A percentile compares a stretch with the other conserved stretches of the same genome.
Conservation (phyloP, 2,329 filamentous ascomycete genomes). For the Dissoconium aciculare region DNA sequence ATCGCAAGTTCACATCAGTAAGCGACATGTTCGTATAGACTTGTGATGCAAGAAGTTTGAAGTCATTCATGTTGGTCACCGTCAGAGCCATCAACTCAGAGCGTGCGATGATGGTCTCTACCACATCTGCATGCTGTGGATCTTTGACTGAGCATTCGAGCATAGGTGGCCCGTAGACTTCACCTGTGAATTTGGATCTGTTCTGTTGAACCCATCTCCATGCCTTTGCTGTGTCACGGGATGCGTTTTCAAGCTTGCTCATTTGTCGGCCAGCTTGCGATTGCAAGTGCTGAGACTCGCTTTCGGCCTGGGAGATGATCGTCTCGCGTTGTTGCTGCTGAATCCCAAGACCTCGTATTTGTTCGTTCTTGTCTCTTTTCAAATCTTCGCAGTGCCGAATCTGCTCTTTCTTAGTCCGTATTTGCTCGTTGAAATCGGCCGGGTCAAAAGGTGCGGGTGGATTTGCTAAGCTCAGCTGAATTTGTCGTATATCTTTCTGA, state of each 20-base stretch:
- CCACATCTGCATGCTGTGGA: conserved; percentile 44
- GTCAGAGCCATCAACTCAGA: conserved; percentile 52
- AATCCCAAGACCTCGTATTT: conserved; percentile 19
- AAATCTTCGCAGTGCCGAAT: conserved; percentile 33
- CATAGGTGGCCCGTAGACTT: conserved; percentile 68
- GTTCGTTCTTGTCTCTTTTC: conserved; percentile 29
- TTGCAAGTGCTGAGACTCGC: conserved; percentile 45
- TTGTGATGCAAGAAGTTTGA: conserved; percentile 52
- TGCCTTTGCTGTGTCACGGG: conserved; percentile 49
- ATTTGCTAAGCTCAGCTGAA: conserved; percentile 48
- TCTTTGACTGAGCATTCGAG: conserved; percentile 68
- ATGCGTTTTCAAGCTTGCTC: conserved; percentile 45
- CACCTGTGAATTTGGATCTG: conserved; percentile 51
- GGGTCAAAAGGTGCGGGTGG: conserved; percentile 55
- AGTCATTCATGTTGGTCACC: conserved; percentile 59
- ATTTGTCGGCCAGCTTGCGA: conserved; percentile 63
- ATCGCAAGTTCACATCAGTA: conserved; percentile 56
- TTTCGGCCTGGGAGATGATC: conserved; percentile 29
- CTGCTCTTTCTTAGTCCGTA: conserved; percentile 42
- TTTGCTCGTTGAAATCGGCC: conserved; percentile 54
- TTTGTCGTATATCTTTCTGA: conserved; percentile 40
- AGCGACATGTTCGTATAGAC: conserved; percentile 51
- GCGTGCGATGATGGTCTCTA: conserved; percentile 43
- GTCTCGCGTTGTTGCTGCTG: conserved; percentile 24
- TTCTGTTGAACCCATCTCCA: conserved; percentile 76